Conservation (phyloP, 148 eudicot genomes). For the Limonium bicolor region DNA sequence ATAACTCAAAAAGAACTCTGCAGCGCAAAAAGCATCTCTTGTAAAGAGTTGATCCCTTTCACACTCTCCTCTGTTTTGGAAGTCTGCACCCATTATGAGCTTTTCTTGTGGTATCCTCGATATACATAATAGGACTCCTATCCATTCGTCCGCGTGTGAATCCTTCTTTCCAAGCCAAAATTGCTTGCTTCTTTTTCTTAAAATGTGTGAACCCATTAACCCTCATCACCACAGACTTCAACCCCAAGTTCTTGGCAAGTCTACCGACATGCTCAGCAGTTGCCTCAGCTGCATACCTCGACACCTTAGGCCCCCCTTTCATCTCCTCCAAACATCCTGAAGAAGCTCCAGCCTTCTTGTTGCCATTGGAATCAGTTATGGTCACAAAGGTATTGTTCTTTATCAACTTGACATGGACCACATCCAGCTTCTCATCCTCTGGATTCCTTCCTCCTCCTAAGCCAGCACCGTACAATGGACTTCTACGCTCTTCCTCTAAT, state of each 20-base stretch:
- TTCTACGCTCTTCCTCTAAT: constrained; percentile 17
- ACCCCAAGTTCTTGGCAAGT: constrained; percentile 37
- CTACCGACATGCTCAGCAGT: constrained; percentile 84
- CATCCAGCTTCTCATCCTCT: constrained; percentile 48
- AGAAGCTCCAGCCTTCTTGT: constrained; percentile 52
- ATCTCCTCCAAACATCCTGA: constrained; percentile 47
- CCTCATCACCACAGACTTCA: constrained; percentile 69
- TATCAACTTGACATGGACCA: constrained; percentile 68
- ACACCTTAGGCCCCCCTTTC: constrained; percentile 50
- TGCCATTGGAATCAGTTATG: constrained; percentile 72
- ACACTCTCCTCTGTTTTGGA: constrained; percentile 35
- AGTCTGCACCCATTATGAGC: constrained; percentile 90
- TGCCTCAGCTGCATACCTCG: constrained; percentile 69
- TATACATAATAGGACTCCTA: constrained; percentile 41
- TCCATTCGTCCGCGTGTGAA: constrained; percentile 43
- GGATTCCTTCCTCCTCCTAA: constrained; percentile 4
- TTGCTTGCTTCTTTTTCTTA: constrained; percentile 76
- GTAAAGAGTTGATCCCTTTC: no score
- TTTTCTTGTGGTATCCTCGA: constrained; percentile 81
- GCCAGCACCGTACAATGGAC: constrained; percentile 10
- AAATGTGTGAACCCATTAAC: constrained; percentile 72
- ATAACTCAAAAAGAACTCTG: no score
- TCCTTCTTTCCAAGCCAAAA: constrained; percentile 72
- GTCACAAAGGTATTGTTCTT: constrained; percentile 76
- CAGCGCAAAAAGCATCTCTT: no score